Conservation (phyloP, 139 green algal genomes). For the Tetraselmis chui region DNA sequence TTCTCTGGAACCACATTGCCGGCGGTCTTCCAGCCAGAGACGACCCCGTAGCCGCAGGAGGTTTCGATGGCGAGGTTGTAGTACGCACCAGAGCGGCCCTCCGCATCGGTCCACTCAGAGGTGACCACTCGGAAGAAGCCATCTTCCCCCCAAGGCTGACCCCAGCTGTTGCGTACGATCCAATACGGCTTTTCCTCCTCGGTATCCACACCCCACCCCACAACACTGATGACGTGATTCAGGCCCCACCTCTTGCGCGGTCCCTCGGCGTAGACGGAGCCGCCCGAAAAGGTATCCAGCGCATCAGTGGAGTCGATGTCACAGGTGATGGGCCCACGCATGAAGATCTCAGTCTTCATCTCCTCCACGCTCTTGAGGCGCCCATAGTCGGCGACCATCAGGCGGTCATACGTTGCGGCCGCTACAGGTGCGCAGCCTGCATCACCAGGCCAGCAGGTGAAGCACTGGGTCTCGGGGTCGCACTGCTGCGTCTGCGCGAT, state of each 20-base stretch:
- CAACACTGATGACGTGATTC: constrained; percentile 82
- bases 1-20: constrained; percentile 11
- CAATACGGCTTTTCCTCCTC: constrained; percentile 51
- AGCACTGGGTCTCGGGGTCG: constrained; percentile 49
- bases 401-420: constrained; percentile 59
- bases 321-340: constrained; percentile 78
- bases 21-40: constrained; percentile 28
- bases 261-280: constrained; percentile 37
- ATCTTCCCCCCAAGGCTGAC: constrained; percentile 68
- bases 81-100: constrained; percentile 27
- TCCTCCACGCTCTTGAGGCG: constrained; percentile 37
- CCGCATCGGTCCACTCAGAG: constrained; percentile 31
- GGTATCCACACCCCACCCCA: constrained; percentile 75
- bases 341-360: constrained; percentile 83
- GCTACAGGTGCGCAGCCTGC: constrained; percentile 15
- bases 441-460: constrained; percentile 45
- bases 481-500: constrained; percentile 44
- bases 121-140: constrained; percentile 76
- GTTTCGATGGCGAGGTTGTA: constrained; percentile 74
- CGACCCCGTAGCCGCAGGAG: constrained; percentile 61
- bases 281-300: constrained; percentile 56
- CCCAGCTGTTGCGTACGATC: constrained; percentile 68
- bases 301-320: constrained; percentile 67
- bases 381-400: constrained; percentile 61
- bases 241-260: constrained; percentile 14